These are phyloP conservation scores for Chalaropsis ovoidea DNA, from an alignment of 2,329 filamentous ascomycete genomes.

Conservation along the genomic window DNA sequence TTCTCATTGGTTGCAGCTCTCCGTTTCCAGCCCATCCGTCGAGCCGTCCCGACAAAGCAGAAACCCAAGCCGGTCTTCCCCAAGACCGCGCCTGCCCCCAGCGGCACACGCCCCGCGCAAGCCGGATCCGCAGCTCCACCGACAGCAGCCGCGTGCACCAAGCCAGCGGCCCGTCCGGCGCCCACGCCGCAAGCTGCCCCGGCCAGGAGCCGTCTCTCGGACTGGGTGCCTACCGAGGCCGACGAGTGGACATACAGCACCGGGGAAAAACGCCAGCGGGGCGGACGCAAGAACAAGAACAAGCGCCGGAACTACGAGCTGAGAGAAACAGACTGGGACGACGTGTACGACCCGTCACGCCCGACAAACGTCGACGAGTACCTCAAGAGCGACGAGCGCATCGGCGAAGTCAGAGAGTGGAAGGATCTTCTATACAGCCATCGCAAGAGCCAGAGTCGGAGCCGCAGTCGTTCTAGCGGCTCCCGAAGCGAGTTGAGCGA, in stretches of 20 bases:
- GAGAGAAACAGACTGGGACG: constrained; percentile 72
- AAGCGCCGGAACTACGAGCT: constrained; percentile 53
- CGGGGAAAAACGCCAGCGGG: constrained; percentile 59
- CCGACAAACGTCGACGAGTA: constrained; percentile 83
- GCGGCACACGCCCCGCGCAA: constrained; percentile 29
- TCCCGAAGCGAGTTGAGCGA: constrained; percentile 38
- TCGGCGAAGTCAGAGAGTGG: constrained; percentile 73
- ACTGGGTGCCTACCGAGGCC: constrained; percentile 69
- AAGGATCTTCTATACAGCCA: constrained; percentile 70
- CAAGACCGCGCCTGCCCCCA: constrained; percentile 34
- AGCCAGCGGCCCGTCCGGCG: constrained; percentile 27
- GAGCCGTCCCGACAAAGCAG: constrained; percentile 51
- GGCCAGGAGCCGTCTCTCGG: constrained; percentile 60
- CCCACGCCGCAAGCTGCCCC: constrained; percentile 35
- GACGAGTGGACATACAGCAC: constrained; percentile 65
- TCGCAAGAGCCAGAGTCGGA: constrained; percentile 41
- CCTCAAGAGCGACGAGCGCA: constrained; percentile 70
- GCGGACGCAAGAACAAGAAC: constrained; percentile 64
- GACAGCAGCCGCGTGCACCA: constrained; percentile 32
- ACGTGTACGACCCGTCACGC: constrained; percentile 73
- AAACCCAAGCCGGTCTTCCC: constrained; percentile 52
- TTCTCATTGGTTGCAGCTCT: constrained; percentile 44
- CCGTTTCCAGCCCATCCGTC: constrained; percentile 77
- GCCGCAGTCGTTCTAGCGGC: not conserved
- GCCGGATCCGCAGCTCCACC: constrained; percentile 30